phyloP scores from a whole-genome alignment of 192 early-diverging fungal genomes.

The Coemansia sp. region DNA sequence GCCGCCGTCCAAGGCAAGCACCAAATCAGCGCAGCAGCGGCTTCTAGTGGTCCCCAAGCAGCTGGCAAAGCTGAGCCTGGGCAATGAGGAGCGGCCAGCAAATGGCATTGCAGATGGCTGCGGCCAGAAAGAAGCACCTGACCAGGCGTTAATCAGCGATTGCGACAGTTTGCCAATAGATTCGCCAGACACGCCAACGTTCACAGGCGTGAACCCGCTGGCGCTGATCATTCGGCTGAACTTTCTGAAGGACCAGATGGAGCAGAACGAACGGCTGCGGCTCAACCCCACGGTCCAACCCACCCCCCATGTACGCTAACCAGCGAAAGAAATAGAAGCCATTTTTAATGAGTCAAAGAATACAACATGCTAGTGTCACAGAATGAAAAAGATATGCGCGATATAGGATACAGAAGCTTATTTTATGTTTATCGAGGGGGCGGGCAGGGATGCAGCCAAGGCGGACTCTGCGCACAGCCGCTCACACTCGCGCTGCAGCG shows the following conservation, averaged over 20 bases:
- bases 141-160: background rate
- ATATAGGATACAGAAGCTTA: background rate
- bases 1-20: conserved; percentile 5
- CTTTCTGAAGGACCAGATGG: conserved; percentile 48
- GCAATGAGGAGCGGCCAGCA: background rate
- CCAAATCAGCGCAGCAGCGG: conserved; percentile 11
- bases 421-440: conserved; percentile 4
- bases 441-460: background rate
- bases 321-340: background rate
- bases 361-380: conserved; percentile 17
- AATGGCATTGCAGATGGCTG: background rate
- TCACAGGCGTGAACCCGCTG: conserved; percentile 38
- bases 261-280: conserved; percentile 39
- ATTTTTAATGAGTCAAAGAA: conserved; percentile 3
- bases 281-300: conserved; percentile 12
- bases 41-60: conserved; percentile 38
- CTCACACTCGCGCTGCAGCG: conserved; percentile 46
- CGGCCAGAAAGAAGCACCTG: background rate
- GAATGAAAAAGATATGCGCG: background rate
- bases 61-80: conserved; percentile 25
- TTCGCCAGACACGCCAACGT: conserved; percentile 20
- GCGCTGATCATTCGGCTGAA: conserved; percentile 42
- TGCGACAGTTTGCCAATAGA: background rate
- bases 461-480: conserved; percentile 17
- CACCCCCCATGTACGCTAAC: background rate